Base-by-base conservation (phyloP, 2,329 filamentous ascomycete species). In the Sporothrix dimorphospora region DNA sequence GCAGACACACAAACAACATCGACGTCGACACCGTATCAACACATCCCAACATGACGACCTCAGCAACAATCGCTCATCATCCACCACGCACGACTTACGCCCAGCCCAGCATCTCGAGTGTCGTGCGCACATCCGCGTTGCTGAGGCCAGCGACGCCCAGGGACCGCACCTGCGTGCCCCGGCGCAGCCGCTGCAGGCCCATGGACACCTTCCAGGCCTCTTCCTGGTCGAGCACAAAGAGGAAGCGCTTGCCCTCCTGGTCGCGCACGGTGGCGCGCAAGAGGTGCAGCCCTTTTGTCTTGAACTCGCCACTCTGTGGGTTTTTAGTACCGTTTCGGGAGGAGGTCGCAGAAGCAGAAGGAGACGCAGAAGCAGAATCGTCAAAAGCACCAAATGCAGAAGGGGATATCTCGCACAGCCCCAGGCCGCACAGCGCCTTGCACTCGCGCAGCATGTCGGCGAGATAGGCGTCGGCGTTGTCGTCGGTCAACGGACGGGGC, bases 201-300 rank as follows among this genome's bases (percentile, higher is more conserved):
- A 87, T 82, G 1, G 88, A 84, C 30, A 92, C 82, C 84, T 92
- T 92, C 90, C 90, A 92, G 38, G 85, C 86, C 79, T 92, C 90
- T 73, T 88, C 85, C 77, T 91, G 89, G 53, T 85, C 83, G 45
- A 92, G 81, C 11, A 92, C 85, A 77, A 92, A 91, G 47, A 92
- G 79, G 77, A 88, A 91, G 47, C 89, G 85, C 81, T 90, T 90
- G 57, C 88, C 88, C 73, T 91, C 89, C 75, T 90, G 88, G 77
- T 92, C 90, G 71, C 88, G 83, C 72, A 91, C 84, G 16, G 86
- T 90, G 27, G 89, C 90, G 68, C 90, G 86, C 72, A 92, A 80
- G 11, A 92, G 79, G 78, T 92, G 90, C 69, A 90, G 79, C 69
- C 87, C 87, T 74, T 84, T 86, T 71, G 81, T 79, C 79, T 84